Base-by-base conservation (phyloP, 768 basidiomycete species). In the Amanita subjunquillea region DNA sequence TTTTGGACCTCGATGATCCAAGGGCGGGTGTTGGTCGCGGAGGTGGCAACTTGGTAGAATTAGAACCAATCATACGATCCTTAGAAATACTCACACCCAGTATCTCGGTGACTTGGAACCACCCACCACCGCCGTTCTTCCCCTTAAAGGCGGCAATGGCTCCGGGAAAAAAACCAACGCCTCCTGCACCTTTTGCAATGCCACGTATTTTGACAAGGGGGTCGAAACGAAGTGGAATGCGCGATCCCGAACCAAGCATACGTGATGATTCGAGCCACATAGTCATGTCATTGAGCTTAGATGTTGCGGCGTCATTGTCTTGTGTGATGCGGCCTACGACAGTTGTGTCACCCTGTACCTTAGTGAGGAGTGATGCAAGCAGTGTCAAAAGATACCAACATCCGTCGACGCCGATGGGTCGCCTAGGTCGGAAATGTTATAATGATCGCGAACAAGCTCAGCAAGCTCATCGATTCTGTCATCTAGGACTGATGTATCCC, bases 71-170 rank as follows among this genome's bases (percentile, higher is more conserved):
- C 39, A 43, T 13, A 7, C 12, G 4, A 40, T 27, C 6, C 32
- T 30, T 22, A 3, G 43, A 7, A 22, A 32, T 8, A 69, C 86
- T 63, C 62, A 97, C 95, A 57, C 82, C 69, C 36, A 96, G 65
- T 7, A 95, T 72, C 60, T 97, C 92, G 23, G 80, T 79, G 0
- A 86, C 94, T 8, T 81, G 73, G 62, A 97, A 98, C 70, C 82
- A 82, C 2, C 83, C 87, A 4, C 90, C 93, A 2, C 92, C 90
- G 1, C 93, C 92, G 65, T 98, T 98, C 63, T 78, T 80, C 0
- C 96, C 96, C 55, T 82, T 88, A 30, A 97, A 62, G 0, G 86
- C 92, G 1, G 85, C 85, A 48, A 98, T 80, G 27, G 83, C 83
- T 3, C 96, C 96, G 4, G 93, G 91, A 62, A 94, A 98, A 39